Base-by-base conservation (phyloP, 176 grass and related monocot species). In the Zizania latifolia region DNA sequence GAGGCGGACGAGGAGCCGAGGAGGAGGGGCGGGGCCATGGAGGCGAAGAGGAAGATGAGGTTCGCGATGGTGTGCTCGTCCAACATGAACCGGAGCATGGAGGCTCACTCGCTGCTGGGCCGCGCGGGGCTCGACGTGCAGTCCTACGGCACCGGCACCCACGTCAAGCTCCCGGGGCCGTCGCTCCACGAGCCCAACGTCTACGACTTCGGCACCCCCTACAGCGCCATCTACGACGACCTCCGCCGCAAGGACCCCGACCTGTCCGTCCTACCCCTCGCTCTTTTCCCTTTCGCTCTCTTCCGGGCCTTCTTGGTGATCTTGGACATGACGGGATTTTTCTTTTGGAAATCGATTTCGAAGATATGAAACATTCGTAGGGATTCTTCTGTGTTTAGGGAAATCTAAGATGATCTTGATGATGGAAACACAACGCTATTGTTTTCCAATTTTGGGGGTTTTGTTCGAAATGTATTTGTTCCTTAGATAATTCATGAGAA, bases 51-150 rank as follows among this genome's bases (percentile, higher is more conserved):
- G 84, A 78, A 51, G 53, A 83, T 74, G 90, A 81, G 88, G 73
- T 88, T 86, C 83, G 94, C 94, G 53, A 97, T 97, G 90, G 94
- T 97, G 75, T 97, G 94, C 61, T 97, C 94, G 13, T 97, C 94
- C 27, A 97, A 97, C 90, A 92, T 93, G 88, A 93, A 93, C 70
- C 80, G 94, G 55, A 97, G 94, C 94, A 97, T 97, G 94, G 94
- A 93, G 74, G 90, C 94, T 58, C 90, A 97, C 88, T 86, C 78
- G 31, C 78, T 83, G 80, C 83, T 97, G 28, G 85, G 89, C 35
- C 90, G 90, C 46, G 90, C 88, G 21, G 90, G 86, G 8, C 79
- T 97, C 30, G 94, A 98, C 67, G 91, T 98, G 16, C 50, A 73
- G 13, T 98, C 94, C 68, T 98, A 98, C 71, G 94, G 94, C 35